Conservation (phyloP, 352 stramenopile genomes). For the Phytophthora crassamura region DNA sequence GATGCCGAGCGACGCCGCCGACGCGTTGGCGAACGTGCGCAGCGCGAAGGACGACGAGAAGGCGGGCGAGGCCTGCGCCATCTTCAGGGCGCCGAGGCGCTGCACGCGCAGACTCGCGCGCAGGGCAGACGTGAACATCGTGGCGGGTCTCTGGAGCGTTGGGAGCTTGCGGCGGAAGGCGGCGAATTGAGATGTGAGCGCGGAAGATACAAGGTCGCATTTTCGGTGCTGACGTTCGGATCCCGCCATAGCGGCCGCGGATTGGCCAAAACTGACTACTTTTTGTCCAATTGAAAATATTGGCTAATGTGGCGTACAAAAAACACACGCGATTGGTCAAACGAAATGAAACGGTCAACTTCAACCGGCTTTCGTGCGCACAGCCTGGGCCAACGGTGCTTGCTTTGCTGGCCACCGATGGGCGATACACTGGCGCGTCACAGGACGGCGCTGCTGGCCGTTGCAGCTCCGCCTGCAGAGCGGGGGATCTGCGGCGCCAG, state of each 20-base stretch:
- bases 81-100: conserved; percentile 52
- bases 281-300: conserved; percentile 19
- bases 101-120: conserved; percentile 64
- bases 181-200: conserved; percentile 55
- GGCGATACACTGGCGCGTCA: conserved; percentile 38
- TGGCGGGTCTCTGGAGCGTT: neutral
- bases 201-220: conserved; percentile 31
- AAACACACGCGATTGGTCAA: conserved; percentile 26
- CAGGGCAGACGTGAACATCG: conserved; percentile 69
- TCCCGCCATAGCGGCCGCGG: neutral
- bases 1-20: conserved; percentile 65
- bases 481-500: conserved; percentile 13
- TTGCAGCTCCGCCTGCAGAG: conserved; percentile 32
- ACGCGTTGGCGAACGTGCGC: conserved; percentile 55
- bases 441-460: conserved; percentile 7
- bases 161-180: conserved; percentile 11
- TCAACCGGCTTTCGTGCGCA: conserved; percentile 24
- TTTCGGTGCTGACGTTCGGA: conserved; percentile 24
- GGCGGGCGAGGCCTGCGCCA: conserved; percentile 35
- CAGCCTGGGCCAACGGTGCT: conserved; percentile 4
- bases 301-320: neutral
- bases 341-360: conserved; percentile 14
- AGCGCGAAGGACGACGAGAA: conserved; percentile 38
- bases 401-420: conserved; percentile 29
- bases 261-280: conserved; percentile 18